These are phyloP conservation scores for Aspergillus steynii DNA, from an alignment of 495 filamentous ascomycete species.

Conservation along the genomic window DNA sequence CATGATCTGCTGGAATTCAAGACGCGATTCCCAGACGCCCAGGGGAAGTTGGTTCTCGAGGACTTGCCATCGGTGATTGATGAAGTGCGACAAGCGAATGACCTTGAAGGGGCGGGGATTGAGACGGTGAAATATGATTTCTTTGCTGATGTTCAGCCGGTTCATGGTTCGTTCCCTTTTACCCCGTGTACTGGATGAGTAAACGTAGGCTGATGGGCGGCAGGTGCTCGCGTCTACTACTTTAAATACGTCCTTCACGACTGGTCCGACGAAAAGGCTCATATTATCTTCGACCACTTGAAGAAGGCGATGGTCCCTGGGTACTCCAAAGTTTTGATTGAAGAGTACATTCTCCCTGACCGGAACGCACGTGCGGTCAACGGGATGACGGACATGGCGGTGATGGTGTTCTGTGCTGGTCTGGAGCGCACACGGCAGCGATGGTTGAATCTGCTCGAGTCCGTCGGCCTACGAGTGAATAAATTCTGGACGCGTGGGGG, in stretches of 20 bases:
- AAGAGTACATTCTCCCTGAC: slow-evolving; percentile 42
- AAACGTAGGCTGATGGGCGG: background rate
- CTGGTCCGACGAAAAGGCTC: slow-evolving; percentile 40
- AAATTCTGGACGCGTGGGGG: slow-evolving; percentile 27
- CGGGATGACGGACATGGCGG: slow-evolving; percentile 31
- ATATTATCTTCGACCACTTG: slow-evolving; percentile 33
- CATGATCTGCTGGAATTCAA: slow-evolving; percentile 44
- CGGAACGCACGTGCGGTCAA: slow-evolving; percentile 21
- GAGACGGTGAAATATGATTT: slow-evolving; percentile 39
- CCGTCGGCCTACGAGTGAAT: slow-evolving; percentile 31
- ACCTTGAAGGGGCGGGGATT: slow-evolving; percentile 21
- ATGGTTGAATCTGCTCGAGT: slow-evolving; percentile 30
- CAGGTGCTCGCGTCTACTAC: slow-evolving; percentile 44
- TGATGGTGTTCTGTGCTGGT: slow-evolving; percentile 34
- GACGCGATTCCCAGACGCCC: slow-evolving; percentile 18
- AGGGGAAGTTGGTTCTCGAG: slow-evolving; percentile 42
- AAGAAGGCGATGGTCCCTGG: slow-evolving; percentile 37
- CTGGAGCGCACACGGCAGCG: slow-evolving; percentile 31
- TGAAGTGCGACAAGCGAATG: slow-evolving; percentile 16
- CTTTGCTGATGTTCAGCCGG: slow-evolving; percentile 36
- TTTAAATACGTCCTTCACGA: slow-evolving; percentile 49
- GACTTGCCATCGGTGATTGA: slow-evolving; percentile 44
- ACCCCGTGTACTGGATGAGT: background rate
- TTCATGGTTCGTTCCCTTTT: slow-evolving; percentile 18
- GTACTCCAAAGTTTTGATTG: slow-evolving; percentile 42